A percentile compares a stretch with the other conserved stretches of the same genome.
phyloP scores from a whole-genome alignment of 306 rosid genomes.

The Casuarina equisetifolia region DNA sequence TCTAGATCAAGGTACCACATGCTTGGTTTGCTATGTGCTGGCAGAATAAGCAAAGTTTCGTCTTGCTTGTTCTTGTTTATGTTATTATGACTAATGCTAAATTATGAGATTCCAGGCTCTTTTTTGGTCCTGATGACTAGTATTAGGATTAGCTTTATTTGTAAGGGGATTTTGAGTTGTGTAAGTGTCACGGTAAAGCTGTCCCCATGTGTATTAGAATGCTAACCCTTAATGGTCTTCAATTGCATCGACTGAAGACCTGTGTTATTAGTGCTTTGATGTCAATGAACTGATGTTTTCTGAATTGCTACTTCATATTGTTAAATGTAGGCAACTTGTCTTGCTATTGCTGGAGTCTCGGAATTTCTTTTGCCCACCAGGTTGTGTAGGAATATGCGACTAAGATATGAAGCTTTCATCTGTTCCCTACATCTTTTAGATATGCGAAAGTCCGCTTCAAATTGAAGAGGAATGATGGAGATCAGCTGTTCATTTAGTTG shows the following conservation, averaged over 20 bases:
- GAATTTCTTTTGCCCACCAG: not conserved
- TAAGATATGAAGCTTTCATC: no score
- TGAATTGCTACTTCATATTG: not conserved
- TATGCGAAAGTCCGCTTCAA: no score
- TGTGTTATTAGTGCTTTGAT: not conserved
- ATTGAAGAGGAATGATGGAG: no score
- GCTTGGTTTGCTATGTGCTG: conserved; percentile 32
- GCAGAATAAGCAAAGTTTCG: conserved; percentile 29
- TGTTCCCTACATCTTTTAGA: no score
- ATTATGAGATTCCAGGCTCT: conserved; percentile 50
- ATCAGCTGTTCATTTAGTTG: no score
- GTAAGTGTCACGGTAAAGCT: conserved; percentile 22
- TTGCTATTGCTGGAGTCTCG: not conserved
- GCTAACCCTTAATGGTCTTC: not conserved
- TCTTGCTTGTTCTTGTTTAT: conserved; percentile 23
- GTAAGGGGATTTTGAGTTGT: conserved; percentile 30
- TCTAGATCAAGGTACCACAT: conserved; percentile 34
- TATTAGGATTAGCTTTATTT: conserved; percentile 27
- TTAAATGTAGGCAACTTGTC: not conserved
- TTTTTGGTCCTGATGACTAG: conserved; percentile 54
- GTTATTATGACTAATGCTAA: conserved; percentile 27
- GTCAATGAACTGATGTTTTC: not conserved
- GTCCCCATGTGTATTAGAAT: conserved; percentile 12
- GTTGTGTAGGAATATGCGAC: no score
- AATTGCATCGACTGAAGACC: not conserved